Conservation (phyloP, 2,329 filamentous ascomycete genomes). For the Boeremia exigua region DNA sequence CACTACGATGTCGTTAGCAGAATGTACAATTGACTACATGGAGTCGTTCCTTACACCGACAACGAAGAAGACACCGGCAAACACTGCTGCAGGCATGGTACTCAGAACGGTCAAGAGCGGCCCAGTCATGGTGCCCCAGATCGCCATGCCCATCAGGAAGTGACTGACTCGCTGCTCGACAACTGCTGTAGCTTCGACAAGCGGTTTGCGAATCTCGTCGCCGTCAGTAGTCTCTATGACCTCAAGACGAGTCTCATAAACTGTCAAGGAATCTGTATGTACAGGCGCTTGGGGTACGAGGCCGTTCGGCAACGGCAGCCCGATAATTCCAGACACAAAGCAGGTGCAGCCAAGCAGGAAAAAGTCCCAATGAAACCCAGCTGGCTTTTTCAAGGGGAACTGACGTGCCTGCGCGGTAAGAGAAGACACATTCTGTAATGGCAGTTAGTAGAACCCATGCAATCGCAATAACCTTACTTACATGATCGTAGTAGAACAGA, state of each 20-base stretch:
- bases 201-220: slow-evolving; percentile 52
- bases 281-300: slow-evolving; percentile 63
- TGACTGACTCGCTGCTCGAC: slow-evolving; percentile 61
- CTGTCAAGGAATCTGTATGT: slow-evolving; percentile 60
- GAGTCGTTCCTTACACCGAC: slow-evolving; percentile 51
- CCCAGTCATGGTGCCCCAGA: slow-evolving; percentile 62
- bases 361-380: slow-evolving; percentile 65
- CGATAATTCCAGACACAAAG: slow-evolving; percentile 59
- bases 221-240: slow-evolving; percentile 51
- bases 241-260: slow-evolving; percentile 42
- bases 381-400: slow-evolving; percentile 61
- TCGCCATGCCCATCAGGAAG: slow-evolving; percentile 60
- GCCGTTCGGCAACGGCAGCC: slow-evolving; percentile 61
- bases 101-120: slow-evolving; percentile 58
- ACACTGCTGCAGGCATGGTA: slow-evolving; percentile 59
- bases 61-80: slow-evolving; percentile 62
- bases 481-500: slow-evolving; percentile 65
- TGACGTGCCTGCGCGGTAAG: slow-evolving; percentile 60
- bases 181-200: slow-evolving; percentile 54
- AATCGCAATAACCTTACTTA: slow-evolving; percentile 22
- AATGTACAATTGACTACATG: background rate
- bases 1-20: slow-evolving; percentile 34
- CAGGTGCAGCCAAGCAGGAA: slow-evolving; percentile 62
- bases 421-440: slow-evolving; percentile 55
- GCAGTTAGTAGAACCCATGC: background rate